phyloP scores from a whole-genome alignment of 805 yeast species.

The Candida quercuum region DNA sequence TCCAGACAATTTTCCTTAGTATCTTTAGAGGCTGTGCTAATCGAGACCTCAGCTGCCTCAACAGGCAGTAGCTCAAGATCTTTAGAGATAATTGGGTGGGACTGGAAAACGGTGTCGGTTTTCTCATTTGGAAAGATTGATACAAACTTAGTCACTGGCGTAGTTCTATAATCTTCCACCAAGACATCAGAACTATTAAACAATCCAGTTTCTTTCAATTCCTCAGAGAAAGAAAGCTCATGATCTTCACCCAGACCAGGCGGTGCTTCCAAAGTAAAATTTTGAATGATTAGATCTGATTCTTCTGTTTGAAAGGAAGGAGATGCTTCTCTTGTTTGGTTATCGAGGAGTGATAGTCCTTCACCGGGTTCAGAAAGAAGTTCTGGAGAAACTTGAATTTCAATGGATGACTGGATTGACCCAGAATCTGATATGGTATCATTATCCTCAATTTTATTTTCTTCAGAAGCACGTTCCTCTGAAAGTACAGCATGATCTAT shows the following conservation, averaged over 20 bases:
- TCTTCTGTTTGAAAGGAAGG: not conserved
- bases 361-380: not conserved
- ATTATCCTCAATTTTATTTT: not conserved
- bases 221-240: conserved; percentile 1
- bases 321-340: conserved; percentile 3
- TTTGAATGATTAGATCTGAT: not conserved
- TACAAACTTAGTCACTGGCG: not conserved
- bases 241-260: not conserved
- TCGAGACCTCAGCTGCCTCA: not conserved
- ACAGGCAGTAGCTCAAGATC: too few species aligned
- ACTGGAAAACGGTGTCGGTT: too few species aligned
- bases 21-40: too few species aligned
- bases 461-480: not conserved
- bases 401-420: conserved; percentile 11
- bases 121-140: not conserved
- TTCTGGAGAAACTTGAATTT: not conserved
- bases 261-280: not conserved
- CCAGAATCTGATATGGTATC: conserved; percentile 1
- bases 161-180: not conserved
- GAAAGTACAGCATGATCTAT: too few species aligned
- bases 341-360: conserved; percentile 7
- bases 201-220: conserved; percentile 1
- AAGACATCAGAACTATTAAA: conserved; percentile 1
- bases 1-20: too few species aligned
- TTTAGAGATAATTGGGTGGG: too few species aligned